Base-by-base conservation (phyloP, 345 rosid genomes). In the Moricandia arvensis region DNA sequence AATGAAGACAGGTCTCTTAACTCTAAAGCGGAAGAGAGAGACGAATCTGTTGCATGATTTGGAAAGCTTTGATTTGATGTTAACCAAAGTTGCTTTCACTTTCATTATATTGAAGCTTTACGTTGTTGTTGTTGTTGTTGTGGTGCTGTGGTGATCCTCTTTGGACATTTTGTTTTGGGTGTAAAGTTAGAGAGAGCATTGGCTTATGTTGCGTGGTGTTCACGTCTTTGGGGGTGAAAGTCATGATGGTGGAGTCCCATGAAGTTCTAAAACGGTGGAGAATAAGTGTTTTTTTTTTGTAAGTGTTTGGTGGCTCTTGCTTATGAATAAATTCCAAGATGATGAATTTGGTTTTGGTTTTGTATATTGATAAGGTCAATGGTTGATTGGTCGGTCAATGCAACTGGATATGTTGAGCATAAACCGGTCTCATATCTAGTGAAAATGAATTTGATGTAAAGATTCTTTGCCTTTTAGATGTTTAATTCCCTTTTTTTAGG, bases 1-100 rank as follows among this genome's bases (percentile, higher is more conserved):
- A 75, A 89, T 76, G 72, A 82, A 79, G 84, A 87, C 45, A 69
- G 84, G 85, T 71, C 69, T 85, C 70, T 69, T 83, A 61, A 88
- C 82, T 60, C 80, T 84, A 81, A 88, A 80, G 43, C 76, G 84
- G 84, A 86, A 84, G 81, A 34, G 16, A 47, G 57, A 45, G 47
- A 80, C 53, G 17, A 87, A 80, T 66, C 80, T 82, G 72, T 57
- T 87, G 83, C 83, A 86, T 74, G 85, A 86, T 5, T 38, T 81
- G 15, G 86, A 70, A 85, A 90, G 82, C 89, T 86, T 88, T 78
- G 85, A 74, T 82, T 63, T 83, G 69, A 86, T 83, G 89, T 84
- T 79, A 82, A 76, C 69, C 53, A 86, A 80, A 83, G 86, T 77
- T 72, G 81, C 71, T 79, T 87, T 88, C 80, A 82, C 69, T 86